Evolutionary conservation across 2,329 filamentous ascomycete genomes (phyloP), one percentile per base, ranked within the genome.

Genomic region (Annulohypoxylon truncatum): DNA sequence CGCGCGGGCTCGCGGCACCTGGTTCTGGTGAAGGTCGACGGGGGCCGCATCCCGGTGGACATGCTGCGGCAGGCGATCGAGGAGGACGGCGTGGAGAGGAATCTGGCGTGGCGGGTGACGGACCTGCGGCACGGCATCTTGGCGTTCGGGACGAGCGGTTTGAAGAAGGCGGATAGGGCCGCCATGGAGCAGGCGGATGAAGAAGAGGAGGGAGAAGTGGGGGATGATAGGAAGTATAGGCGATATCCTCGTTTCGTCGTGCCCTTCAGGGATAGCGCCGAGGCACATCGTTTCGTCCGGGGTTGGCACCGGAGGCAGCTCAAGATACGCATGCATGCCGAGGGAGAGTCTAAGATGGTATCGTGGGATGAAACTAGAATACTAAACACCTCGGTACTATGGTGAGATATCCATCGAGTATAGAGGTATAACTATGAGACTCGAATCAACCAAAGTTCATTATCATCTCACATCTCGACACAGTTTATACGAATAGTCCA

Each of bases 221-320:
- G 22, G 15, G 61, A 54, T 69, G 68, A 73, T 7, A 77, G 77
- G 73, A 74, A 76, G 61, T 74, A 79, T 38, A 70, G 77, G 61
- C 80, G 79, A 73, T 81, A 77, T 57, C 71, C 74, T 33, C 78
- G 84, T 40, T 87, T 87, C 78, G 78, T 90, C 12, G 71, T 90
- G 20, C 82, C 84, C 3, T 89, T 91, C 65, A 73, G 80, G 12
- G 84, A 85, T n/a, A 79, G 82, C 52, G 78, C 79, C 8, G 86
- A 87, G 66, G 87, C 87, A 18, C 82, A 80, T 57, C 79, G 83
- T 57, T 86, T 86, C 67, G 81, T 82, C 28, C 76, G 82, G 64
- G 64, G 68, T 54, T 83, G 81, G 81, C 81, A 84, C 70, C 77
- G 77, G 22, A 75, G 80, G 60, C 73, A 77, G 59, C 69, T 83